Evolutionary conservation across 345 rosid species (phyloP).

Genomic region (Carallia brachiata): DNA sequence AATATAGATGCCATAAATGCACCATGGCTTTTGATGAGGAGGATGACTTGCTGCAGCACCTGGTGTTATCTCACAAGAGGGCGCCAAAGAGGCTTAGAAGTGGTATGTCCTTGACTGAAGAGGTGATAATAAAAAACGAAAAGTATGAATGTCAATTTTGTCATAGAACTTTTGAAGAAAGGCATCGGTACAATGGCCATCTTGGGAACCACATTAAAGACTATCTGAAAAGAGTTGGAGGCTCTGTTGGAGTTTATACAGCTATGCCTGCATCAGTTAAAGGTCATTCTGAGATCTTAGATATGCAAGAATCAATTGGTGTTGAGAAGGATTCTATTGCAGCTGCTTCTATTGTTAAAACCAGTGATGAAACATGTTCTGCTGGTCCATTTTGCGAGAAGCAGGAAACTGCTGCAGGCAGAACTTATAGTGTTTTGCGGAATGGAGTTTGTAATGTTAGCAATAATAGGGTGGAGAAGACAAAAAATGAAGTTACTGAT

Average conservation of each 20-base stretch:
- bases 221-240: slow-evolving; percentile 37
- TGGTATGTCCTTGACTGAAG: slow-evolving; percentile 22
- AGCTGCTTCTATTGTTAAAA: slow-evolving; percentile 1
- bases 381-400: slow-evolving; percentile 3
- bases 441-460: slow-evolving; percentile 13
- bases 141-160: slow-evolving; percentile 54
- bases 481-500: slow-evolving; percentile 15
- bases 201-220: slow-evolving; percentile 46
- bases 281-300: slow-evolving; percentile 1
- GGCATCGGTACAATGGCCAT: slow-evolving; percentile 38
- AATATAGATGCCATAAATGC: slow-evolving; percentile 49
- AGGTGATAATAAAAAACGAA: slow-evolving; percentile 37
- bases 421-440: slow-evolving; percentile 14
- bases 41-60: slow-evolving; percentile 43
- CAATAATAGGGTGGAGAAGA: slow-evolving; percentile 18
- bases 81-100: slow-evolving; percentile 25
- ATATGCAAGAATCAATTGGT: slow-evolving; percentile 9
- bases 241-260: slow-evolving; percentile 22
- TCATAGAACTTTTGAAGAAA: slow-evolving; percentile 41
- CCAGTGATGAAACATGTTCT: slow-evolving; percentile 7
- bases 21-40: slow-evolving; percentile 31
- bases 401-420: slow-evolving; percentile 9
- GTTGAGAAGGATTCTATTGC: slow-evolving; percentile 13
- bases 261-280: slow-evolving; percentile 11
- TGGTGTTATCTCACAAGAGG: slow-evolving; percentile 39